Evolutionary conservation across 2,329 filamentous ascomycete species (phyloP).

Genomic region (Sporothrix euskadiensis): DNA sequence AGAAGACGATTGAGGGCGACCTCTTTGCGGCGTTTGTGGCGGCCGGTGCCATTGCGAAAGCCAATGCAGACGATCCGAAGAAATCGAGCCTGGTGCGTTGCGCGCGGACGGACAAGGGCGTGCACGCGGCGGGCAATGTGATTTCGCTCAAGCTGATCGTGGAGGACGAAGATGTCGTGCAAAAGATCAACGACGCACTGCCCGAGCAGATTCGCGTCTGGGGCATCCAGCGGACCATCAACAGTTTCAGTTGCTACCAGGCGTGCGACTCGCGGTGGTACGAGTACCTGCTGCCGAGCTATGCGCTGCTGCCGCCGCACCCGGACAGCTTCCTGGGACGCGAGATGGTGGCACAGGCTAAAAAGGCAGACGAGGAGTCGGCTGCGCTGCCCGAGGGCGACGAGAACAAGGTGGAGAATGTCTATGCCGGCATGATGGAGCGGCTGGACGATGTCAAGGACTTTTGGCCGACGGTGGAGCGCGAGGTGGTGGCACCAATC

Average conservation of each 20-base stretch:
- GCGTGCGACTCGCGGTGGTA: slow-evolving; percentile 95
- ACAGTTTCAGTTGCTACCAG: slow-evolving; percentile 92
- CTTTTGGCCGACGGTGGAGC: slow-evolving; percentile 83
- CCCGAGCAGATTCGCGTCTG: slow-evolving; percentile 90
- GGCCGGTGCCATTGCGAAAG: slow-evolving; percentile 91
- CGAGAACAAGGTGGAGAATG: slow-evolving; percentile 44
- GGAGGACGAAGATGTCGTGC: slow-evolving; percentile 81
- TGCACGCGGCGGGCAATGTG: slow-evolving; percentile 93
- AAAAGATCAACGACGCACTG: slow-evolving; percentile 86
- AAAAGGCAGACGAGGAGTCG: slow-evolving; percentile 52
- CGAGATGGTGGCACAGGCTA: slow-evolving; percentile 75
- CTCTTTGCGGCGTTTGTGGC: slow-evolving; percentile 89
- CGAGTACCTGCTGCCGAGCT: slow-evolving; percentile 93
- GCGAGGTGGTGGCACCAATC: slow-evolving; percentile 74
- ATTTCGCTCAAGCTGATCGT: slow-evolving; percentile 95
- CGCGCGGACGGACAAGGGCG: slow-evolving; percentile 94
- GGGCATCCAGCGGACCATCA: slow-evolving; percentile 87
- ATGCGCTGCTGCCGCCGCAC: slow-evolving; percentile 89
- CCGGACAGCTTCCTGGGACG: slow-evolving; percentile 82
- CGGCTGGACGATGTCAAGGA: slow-evolving; percentile 74
- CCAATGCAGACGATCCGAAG: slow-evolving; percentile 93
- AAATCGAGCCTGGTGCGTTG: slow-evolving; percentile 94
- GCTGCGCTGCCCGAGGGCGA: slow-evolving; percentile 46
- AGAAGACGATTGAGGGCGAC: slow-evolving; percentile 95
- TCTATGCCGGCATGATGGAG: slow-evolving; percentile 66